Evolutionary conservation across 805 yeast species (phyloP).

Genomic region (Ogataea zsoltii): DNA sequence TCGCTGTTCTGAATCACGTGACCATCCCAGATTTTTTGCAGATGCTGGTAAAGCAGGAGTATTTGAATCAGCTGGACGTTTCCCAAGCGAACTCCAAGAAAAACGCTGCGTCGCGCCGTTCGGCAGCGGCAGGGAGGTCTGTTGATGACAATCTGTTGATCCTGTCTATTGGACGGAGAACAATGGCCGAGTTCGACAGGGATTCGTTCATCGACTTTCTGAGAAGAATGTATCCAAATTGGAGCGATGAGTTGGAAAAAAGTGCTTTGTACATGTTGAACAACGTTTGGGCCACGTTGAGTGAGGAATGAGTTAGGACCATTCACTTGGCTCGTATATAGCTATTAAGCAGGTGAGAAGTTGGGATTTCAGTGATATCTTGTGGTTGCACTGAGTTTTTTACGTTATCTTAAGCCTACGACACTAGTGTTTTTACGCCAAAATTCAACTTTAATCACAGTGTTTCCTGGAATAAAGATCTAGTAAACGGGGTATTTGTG

Average conservation of each 20-base stretch:
- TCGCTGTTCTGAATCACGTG: conserved; percentile 21
- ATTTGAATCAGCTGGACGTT: conserved; percentile 25
- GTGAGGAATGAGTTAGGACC: neutral
- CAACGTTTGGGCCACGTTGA: conserved; percentile 20
- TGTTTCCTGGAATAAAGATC: too few species aligned
- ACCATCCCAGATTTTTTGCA: conserved; percentile 26
- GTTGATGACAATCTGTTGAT: conserved; percentile 28
- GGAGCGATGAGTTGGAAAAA: conserved; percentile 32
- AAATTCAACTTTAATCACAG: too few species aligned
- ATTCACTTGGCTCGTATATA: too few species aligned
- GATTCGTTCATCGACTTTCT: conserved; percentile 28
- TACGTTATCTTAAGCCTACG: too few species aligned
- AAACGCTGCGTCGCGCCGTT: conserved; percentile 6
- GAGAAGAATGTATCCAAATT: conserved; percentile 26
- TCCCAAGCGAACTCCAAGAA: conserved; percentile 13
- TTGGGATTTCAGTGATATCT: too few species aligned
- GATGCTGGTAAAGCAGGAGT: conserved; percentile 29
- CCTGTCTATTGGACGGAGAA: conserved; percentile 32
- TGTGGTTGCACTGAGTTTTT: too few species aligned
- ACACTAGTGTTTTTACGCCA: too few species aligned
- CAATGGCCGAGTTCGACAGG: conserved; percentile 28
- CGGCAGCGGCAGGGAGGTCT: conserved; percentile 9
- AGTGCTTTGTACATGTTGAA: conserved; percentile 28
- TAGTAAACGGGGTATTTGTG: too few species aligned
- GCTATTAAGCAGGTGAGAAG: too few species aligned